Base-by-base conservation (phyloP, 2,329 filamentous ascomycete genomes). In the Pseudopithomyces chartarum region DNA sequence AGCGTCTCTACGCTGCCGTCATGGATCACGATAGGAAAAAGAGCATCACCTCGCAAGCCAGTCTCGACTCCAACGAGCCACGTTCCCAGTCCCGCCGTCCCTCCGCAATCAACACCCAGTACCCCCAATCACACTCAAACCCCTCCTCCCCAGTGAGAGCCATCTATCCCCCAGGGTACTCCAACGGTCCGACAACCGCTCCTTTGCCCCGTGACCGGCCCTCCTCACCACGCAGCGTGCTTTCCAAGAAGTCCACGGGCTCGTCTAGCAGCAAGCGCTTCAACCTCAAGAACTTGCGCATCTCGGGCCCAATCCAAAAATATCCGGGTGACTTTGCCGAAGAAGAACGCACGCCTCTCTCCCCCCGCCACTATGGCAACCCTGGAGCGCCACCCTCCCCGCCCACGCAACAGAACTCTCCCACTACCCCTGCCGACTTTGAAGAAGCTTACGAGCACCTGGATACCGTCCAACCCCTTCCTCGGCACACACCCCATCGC, bases 1-100 rank as follows among this genome's bases (percentile, higher is more conserved):
- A 97, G 75, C 87, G 91, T 67, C 87, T 98, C 73, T 98, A 97
- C 78, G 92, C 88, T 59, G 90, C 92, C 64, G 93, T 97, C 61
- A 90, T 97, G 87, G 91, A 92, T 74, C 90, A 96, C 66, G 93
- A 97, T 62, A 83, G 81, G 44, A 78, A 80, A 60, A 82, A 80
- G 58, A 66, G 70, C 26, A 67, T 66, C 29, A 66, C 65, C 29
- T 67, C 70, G n/a, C 66, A 68, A 39, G 58, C 65, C 49, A 71
- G 66, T 54, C 59, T 59, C 52, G 54, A 54, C 22, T 45, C 44
- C 26, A 66, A 71, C 36, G 65, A 68, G 20, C 49, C 63, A 26
- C 54, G 55, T 43, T 13, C 44, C 26, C 52, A 55, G 47, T 19
- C 46, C 40, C 52, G 58, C n/a, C 46, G 62, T 10, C 66, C 72